Evolutionary conservation across 352 stramenopile species (phyloP).

Genomic region (Phytophthora sp.): DNA sequence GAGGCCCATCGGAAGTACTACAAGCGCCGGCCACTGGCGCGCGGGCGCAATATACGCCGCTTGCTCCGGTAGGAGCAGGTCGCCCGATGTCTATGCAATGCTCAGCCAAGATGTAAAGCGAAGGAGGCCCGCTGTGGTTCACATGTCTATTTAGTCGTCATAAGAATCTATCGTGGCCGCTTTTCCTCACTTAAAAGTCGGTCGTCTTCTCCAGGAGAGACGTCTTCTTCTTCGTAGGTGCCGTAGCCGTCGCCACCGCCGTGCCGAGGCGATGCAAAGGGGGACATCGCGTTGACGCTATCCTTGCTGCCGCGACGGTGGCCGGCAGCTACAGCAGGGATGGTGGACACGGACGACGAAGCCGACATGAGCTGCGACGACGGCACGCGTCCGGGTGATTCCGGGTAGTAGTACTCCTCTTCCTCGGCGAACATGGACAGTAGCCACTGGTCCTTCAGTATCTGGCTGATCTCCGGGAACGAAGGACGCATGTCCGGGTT

Average conservation of each 20-base stretch:
- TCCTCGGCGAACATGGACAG: constrained; percentile 62
- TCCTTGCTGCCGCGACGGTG: constrained; percentile 48
- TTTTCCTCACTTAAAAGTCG: constrained; percentile 49
- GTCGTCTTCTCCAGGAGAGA: constrained; percentile 34
- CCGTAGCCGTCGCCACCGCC: constrained; percentile 20
- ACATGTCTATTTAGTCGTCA: constrained; percentile 47
- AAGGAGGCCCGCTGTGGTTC: constrained; percentile 16
- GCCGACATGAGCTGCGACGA: constrained; percentile 39
- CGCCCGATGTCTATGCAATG: background rate
- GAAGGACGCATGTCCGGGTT: constrained; percentile 70
- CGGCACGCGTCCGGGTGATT: constrained; percentile 15
- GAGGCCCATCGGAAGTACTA: constrained; percentile 88
- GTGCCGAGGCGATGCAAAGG: constrained; percentile 29
- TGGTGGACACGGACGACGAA: constrained; percentile 45
- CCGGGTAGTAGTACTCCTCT: constrained; percentile 52
- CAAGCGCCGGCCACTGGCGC: constrained; percentile 67
- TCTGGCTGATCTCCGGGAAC: constrained; percentile 83
- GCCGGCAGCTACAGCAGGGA: constrained; percentile 18
- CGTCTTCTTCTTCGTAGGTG: constrained; percentile 31
- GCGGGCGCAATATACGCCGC: constrained; percentile 63
- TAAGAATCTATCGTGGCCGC: constrained; percentile 53
- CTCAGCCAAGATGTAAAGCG: background rate
- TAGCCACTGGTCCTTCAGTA: constrained; percentile 79
- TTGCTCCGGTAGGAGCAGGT: constrained; percentile 45
- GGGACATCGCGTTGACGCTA: constrained; percentile 33